Percentiles rank a stretch among this genome's conserved stretches.
These are phyloP conservation scores for Chaetoceros tenuissimus DNA, from an alignment of 108 stramenopile species.

Conservation along the genomic window DNA sequence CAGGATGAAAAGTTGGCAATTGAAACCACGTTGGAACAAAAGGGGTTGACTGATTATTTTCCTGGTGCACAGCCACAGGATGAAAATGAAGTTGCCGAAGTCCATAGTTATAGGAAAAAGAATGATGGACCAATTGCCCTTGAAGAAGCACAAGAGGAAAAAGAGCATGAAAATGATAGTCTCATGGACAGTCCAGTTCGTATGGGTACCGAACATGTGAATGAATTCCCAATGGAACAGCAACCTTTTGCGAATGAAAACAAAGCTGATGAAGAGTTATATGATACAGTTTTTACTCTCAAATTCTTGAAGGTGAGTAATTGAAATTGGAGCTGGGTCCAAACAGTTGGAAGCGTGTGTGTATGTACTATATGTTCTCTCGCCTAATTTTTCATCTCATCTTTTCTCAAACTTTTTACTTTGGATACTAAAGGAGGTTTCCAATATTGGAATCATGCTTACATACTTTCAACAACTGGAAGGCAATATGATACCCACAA, in stretches of 20 bases:
- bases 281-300: background rate
- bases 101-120: background rate
- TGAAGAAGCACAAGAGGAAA: no score
- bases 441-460: conserved; percentile 38
- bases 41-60: background rate
- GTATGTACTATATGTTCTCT: conserved; percentile 1
- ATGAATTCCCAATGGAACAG: background rate
- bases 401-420: conserved; percentile 3
- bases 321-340: background rate
- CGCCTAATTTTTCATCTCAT: no score
- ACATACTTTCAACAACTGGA: conserved; percentile 38
- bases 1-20: no score
- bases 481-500: conserved; percentile 25
- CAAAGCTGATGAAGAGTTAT: background rate
- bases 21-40: background rate
- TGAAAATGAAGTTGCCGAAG: background rate
- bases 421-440: conserved; percentile 24
- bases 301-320: conserved; percentile 22
- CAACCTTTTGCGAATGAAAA: background rate
- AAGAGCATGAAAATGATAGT: no score
- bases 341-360: background rate
- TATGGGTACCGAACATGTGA: background rate
- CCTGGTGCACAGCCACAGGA: background rate
- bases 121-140: background rate
- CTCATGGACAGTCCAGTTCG: background rate